phyloP scores from a whole-genome alignment of 176 grass and related monocot genomes.

The Melocanna baccifera region DNA sequence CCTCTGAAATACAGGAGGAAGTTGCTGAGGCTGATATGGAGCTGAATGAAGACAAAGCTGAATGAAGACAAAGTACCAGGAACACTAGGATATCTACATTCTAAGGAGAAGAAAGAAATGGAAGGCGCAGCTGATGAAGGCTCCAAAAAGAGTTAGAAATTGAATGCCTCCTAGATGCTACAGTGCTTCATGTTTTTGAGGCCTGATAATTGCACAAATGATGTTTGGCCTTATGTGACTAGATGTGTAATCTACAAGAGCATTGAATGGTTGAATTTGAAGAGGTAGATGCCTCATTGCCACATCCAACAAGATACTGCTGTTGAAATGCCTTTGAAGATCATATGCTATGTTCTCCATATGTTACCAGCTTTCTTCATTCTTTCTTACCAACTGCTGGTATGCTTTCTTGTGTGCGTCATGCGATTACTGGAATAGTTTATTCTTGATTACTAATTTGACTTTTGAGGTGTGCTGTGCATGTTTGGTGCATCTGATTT shows the following conservation, averaged over 20 bases:
- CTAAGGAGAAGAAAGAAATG: background rate
- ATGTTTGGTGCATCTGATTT: background rate
- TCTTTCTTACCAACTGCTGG: background rate
- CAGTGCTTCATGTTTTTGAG: background rate
- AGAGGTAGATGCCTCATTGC: background rate
- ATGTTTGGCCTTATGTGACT: background rate
- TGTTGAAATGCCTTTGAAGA: background rate
- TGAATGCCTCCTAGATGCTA: background rate
- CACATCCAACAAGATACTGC: background rate
- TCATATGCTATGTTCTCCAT: background rate
- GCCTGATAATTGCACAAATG: background rate
- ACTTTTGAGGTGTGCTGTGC: background rate
- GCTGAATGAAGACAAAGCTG: slow-evolving; percentile 14
- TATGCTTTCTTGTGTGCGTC: background rate
- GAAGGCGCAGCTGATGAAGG: background rate
- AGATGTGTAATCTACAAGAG: background rate
- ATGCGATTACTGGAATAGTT: background rate
- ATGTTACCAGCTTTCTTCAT: background rate
- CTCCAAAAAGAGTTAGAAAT: background rate
- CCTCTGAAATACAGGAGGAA: slow-evolving; percentile 28
- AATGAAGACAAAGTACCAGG: slow-evolving; percentile 6
- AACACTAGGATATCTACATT: background rate
- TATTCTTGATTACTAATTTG: background rate
- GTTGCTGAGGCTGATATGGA: background rate
- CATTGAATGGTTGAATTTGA: background rate